Evolutionary conservation across 2,329 filamentous ascomycete species (phyloP).

Genomic region (Diaporthe sp.): DNA sequence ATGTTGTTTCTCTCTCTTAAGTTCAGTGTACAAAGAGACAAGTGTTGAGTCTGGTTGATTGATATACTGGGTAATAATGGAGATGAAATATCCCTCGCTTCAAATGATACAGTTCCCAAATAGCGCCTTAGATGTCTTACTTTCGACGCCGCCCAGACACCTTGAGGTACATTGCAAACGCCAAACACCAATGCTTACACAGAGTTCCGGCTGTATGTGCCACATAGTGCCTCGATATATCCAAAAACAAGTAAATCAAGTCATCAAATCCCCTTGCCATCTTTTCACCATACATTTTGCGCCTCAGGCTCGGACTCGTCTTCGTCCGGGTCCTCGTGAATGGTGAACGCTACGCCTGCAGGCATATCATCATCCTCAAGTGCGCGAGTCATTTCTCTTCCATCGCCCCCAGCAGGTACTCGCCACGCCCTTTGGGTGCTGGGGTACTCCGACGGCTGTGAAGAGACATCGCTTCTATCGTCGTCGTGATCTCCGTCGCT

Average conservation of each 20-base stretch:
- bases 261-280: background rate
- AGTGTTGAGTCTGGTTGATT: slow-evolving; percentile 10
- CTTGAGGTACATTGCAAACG: background rate
- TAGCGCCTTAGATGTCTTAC: slow-evolving; percentile 22
- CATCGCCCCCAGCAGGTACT: slow-evolving; percentile 41
- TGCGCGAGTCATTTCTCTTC: slow-evolving; percentile 37
- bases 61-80: slow-evolving; percentile 33
- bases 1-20: background rate
- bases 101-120: slow-evolving; percentile 24
- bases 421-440: slow-evolving; percentile 62
- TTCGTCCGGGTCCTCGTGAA: slow-evolving; percentile 38
- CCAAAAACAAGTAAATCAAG: background rate
- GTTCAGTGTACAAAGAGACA: background rate
- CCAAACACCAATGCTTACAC: slow-evolving; percentile 33
- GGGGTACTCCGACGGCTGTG: slow-evolving; percentile 69
- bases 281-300: slow-evolving; percentile 12
- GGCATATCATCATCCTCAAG: slow-evolving; percentile 38
- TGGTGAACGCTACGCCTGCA: slow-evolving; percentile 36
- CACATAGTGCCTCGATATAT: background rate
- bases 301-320: slow-evolving; percentile 23
- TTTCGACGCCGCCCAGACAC: background rate
- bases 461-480: slow-evolving; percentile 57
- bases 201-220: background rate
- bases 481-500: slow-evolving; percentile 50
- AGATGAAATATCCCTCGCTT: slow-evolving; percentile 28